These are phyloP conservation scores for Fraxinus ornus DNA, from an alignment of 305 asterid species.

Conservation along the genomic window DNA sequence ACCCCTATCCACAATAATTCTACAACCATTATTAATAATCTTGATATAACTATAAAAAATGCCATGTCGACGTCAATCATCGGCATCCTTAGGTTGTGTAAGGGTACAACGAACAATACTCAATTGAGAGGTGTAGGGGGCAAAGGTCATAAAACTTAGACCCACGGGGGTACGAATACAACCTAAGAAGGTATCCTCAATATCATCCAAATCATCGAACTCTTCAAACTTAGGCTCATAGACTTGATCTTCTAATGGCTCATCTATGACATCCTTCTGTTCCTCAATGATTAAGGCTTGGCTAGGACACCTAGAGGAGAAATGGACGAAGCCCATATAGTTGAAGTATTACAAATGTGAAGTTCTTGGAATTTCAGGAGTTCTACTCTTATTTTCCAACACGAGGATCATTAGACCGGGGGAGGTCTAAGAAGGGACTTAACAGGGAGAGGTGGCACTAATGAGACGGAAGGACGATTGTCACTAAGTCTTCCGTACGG, in stretches of 20 bases:
- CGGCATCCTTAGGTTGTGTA: not conserved
- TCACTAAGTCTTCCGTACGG: not conserved
- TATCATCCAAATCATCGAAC: too few relatives aligned
- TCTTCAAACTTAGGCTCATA: too few relatives aligned
- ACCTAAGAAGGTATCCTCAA: not conserved
- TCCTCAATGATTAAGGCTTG: not conserved
- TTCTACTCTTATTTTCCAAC: not conserved
- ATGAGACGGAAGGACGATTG: not conserved
- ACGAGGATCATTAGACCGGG: not conserved
- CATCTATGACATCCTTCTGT: not conserved
- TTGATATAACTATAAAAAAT: not conserved
- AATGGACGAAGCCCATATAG: not conserved
- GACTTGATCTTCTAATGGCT: not conserved
- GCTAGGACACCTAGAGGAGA: not conserved
- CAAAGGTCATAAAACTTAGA: not conserved
- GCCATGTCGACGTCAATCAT: not conserved
- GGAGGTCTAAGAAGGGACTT: not conserved
- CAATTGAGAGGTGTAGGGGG: not conserved
- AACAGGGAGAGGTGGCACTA: not conserved
- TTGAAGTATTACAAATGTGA: not conserved
- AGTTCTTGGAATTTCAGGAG: not conserved
- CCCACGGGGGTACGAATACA: not conserved
- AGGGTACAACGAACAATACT: too few relatives aligned
- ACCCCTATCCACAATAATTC: not conserved
- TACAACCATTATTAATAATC: not conserved